Base-by-base conservation (phyloP, 371 early-diverging fungal species). In the Mucor piriformis region DNA sequence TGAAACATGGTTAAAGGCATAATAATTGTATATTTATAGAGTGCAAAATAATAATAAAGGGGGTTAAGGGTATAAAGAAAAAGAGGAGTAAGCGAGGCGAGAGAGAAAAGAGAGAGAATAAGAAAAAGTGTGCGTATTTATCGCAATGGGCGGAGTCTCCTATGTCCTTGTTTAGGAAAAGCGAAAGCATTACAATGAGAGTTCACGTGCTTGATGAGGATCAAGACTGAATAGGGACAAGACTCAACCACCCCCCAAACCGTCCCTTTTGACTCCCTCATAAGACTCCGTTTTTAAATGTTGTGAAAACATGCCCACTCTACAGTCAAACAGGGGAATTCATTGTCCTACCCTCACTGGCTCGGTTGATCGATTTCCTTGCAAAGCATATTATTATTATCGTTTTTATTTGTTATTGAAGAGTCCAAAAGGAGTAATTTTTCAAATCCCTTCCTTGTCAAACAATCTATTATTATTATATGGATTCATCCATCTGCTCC, bases 111-210 rank as follows among this genome's bases (percentile, higher is more conserved):
- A 50, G 32, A 34, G 50, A 33, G 33, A 20, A 16, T 50, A 18
- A 42, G 43, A 33, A 54, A 21, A 21, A 15, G 13, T 15, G 33
- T 18, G 27, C n/a, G 25, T 53, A 38, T 53, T 53, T 53, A 38
- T 53, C 37, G 15, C 40, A 38, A 24, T 54, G 29, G 29, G 47
- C 55, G 55, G 55, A 55, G 55, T 46, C 12, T 42, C 27, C 33
- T 43, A n/a, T 35, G 11, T 56, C 25, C 25, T 35, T 35, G n/a
- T 47, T 47, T 47, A 34, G 57, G 57, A 47, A 56, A 56, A 35
- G 57, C 57, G 47, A 56, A 47, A 56, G 57, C 57, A 56, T 47
- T 56, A 54, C 44, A 44, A 54, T 54, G 11, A 32, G 49, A 32
- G 27, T 32, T 49, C 49, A 49, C 49, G 49, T 49, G 49, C 16